Base-by-base conservation (phyloP, 345 rosid genomes). In the Chamaenerion angustifolium region DNA sequence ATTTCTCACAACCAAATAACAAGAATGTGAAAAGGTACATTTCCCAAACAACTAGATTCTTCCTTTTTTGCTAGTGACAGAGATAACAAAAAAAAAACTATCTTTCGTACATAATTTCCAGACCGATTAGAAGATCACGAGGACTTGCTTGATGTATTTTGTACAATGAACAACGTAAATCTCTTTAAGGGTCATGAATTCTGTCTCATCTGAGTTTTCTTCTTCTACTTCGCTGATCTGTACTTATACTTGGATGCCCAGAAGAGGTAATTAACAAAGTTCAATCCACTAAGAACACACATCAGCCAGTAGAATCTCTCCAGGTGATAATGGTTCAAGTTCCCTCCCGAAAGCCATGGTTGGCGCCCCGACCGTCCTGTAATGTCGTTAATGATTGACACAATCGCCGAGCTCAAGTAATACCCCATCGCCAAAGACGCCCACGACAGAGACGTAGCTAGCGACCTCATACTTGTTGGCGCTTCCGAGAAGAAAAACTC, bases 191-290 rank as follows among this genome's bases (percentile, higher is more conserved):
- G 4, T 21, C 25, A 21, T 21, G 1, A 21, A 21, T 21, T 21
- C 25, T 21, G 2, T 21, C 3, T 4, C 25, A 31, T 3, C 37
- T 31, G 37, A 31, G 37, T 31, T 31, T 54, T 65, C 51, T 53
- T 55, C 44, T 56, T 49, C 56, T n/a, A 8, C 13, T 67, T 65
- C 11, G 56, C 73, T 18, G 60, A 63, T 70, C 78, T 81, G 12
- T 81, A 81, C 49, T 68, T 68, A 40, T 78, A 81, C 82, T 84
- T 75, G 14, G 76, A 73, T 19, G 88, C 75, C 42, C 88, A 81
- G 12, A 55, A n/a, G 68, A 81, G 49, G 43, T 75, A 78, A 14
- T 71, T 37, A 25, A 72, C 78, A 15, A 81, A 73, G 60, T 81
- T 81, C 19, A 70, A 35, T 0, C 63, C 46, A 58, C 79, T 64